Percentiles rank a stretch among this genome's conserved stretches.
Conservation (phyloP, 805 yeast species). For the Nakazawaea ernobii region DNA sequence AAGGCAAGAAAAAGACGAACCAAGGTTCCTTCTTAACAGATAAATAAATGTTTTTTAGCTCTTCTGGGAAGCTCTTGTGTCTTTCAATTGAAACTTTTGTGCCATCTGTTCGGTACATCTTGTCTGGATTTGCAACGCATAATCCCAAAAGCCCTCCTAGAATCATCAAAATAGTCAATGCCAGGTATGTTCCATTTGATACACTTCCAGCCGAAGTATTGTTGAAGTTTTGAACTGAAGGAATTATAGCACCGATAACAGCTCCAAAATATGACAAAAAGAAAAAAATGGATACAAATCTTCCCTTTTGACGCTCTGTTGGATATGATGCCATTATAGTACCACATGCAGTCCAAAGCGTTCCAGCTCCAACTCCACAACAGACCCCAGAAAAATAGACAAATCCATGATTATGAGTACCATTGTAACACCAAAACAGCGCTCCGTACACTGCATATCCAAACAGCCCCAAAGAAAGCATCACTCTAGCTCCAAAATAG, state of each 20-base stretch:
- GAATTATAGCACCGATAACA: constrained; percentile 8
- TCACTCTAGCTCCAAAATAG: constrained; percentile 3
- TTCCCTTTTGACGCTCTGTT: constrained; percentile 6
- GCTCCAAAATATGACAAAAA: constrained; percentile 5
- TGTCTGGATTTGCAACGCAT: constrained; percentile 4
- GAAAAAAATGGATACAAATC: constrained; percentile 9
- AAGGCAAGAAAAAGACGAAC: constrained; percentile 7
- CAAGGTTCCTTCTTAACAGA: constrained; percentile 3
- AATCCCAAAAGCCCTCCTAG: neutral
- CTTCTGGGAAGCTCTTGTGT: constrained; percentile 1
- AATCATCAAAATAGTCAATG: constrained; percentile 7
- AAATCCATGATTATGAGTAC: constrained; percentile 3
- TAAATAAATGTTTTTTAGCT: neutral
- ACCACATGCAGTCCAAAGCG: constrained; percentile 10
- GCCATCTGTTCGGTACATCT: constrained; percentile 4
- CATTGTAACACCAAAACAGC: constrained; percentile 9
- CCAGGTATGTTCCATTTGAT: constrained; percentile 6
- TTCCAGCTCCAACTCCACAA: constrained; percentile 10
- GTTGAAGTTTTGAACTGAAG: constrained; percentile 4
- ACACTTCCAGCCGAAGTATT: constrained; percentile 6
- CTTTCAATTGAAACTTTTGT: neutral
- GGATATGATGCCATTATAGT: constrained; percentile 4
- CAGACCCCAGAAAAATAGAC: constrained; percentile 4
- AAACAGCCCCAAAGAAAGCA: constrained; percentile 4
- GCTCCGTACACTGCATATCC: constrained; percentile 6